Conservation (phyloP, 1,284 basidiomycete genomes). For the Serendipita sp. region DNA sequence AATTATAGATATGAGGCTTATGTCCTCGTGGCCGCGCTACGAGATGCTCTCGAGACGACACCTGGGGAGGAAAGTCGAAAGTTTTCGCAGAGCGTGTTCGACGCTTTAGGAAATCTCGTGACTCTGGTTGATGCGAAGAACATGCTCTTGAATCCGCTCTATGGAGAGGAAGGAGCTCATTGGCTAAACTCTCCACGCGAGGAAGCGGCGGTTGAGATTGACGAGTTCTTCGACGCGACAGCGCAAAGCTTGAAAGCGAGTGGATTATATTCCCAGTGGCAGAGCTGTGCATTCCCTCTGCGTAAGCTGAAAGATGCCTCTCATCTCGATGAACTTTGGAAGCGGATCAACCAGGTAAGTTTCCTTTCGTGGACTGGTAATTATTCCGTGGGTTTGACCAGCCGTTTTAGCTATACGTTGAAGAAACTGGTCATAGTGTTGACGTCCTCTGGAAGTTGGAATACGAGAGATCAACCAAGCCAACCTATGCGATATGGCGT, state of each 20-base stretch:
- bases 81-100: background rate
- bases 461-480: background rate
- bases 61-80: background rate
- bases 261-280: background rate
- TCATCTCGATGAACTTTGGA: background rate
- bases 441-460: background rate
- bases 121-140: background rate
- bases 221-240: background rate
- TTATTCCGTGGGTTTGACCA: background rate
- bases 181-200: background rate
- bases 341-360: background rate
- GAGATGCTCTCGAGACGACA: slow-evolving; percentile 2
- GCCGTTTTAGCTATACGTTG: background rate
- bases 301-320: background rate
- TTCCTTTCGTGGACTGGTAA: background rate
- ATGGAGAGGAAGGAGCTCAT: background rate
- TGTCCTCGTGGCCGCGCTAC: background rate
- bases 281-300: background rate
- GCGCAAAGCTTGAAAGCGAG: background rate
- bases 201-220: background rate
- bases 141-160: background rate
- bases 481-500: background rate
- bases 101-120: background rate
- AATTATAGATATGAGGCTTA: background rate
- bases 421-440: background rate